Conservation (phyloP, 495 filamentous ascomycete species). For the Thermothielavioides terrestris region DNA sequence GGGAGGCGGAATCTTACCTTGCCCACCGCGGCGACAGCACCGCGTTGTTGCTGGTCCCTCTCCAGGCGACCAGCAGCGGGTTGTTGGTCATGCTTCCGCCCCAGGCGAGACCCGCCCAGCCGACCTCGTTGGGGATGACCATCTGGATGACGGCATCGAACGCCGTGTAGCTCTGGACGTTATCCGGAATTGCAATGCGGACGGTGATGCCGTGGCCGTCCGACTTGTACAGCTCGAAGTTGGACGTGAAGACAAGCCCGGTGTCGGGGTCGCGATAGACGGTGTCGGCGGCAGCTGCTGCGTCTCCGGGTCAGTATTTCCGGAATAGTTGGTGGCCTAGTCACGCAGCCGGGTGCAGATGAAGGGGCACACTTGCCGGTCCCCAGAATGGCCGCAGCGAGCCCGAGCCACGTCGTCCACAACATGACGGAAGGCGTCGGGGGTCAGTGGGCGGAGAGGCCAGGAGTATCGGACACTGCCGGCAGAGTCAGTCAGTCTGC, state of each 20-base stretch:
- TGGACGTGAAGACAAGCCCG: conserved; percentile 41
- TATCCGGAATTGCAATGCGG: conserved; percentile 33
- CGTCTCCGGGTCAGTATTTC: conserved; percentile 4
- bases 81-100: conserved; percentile 34
- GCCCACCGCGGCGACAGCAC: conserved; percentile 30
- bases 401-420: conserved; percentile 17
- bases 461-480: neutral
- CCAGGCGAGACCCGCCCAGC: conserved; percentile 39
- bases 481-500: no score
- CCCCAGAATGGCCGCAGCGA: conserved; percentile 16
- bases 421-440: conserved; percentile 11
- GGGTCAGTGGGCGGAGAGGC: neutral
- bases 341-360: neutral
- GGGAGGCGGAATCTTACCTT: conserved; percentile 24
- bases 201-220: conserved; percentile 27
- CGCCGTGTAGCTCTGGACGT: conserved; percentile 15
- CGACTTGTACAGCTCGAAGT: conserved; percentile 30
- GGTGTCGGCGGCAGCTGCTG: conserved; percentile 19
- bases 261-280: conserved; percentile 39
- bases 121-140: conserved; percentile 32
- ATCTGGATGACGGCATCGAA: conserved; percentile 39
- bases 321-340: no score
- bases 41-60: conserved; percentile 17
- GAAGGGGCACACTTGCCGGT: conserved; percentile 3
- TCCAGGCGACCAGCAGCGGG: conserved; percentile 34